Evolutionary conservation across 352 stramenopile genomes (phyloP).

Genomic region (Globisporangium barbulae): DNA sequence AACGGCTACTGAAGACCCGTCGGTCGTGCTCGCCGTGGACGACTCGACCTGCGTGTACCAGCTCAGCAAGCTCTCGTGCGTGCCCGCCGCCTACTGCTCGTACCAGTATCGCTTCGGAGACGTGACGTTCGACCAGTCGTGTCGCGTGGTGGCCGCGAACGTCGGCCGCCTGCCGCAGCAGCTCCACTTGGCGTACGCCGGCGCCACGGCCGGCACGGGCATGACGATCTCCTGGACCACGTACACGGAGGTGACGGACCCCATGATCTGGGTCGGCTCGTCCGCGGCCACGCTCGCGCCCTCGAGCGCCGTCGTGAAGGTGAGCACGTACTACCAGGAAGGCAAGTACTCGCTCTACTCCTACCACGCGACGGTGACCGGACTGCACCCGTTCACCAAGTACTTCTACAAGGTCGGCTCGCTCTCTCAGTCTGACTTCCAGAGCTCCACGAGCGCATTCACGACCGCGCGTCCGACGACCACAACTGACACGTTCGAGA

Average conservation of each 20-base stretch:
- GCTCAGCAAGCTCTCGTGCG: conserved; percentile 24
- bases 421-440: conserved; percentile 19
- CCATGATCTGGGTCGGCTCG: conserved; percentile 40
- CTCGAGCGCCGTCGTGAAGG: conserved; percentile 22
- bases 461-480: conserved; percentile 24
- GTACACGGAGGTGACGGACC: conserved; percentile 37
- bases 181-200: conserved; percentile 54
- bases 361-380: conserved; percentile 31
- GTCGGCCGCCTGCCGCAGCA: conserved; percentile 36
- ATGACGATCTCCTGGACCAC: conserved; percentile 69
- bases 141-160: conserved; percentile 21
- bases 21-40: conserved; percentile 16
- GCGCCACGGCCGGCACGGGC: conserved; percentile 30
- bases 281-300: conserved; percentile 22
- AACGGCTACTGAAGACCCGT: background rate
- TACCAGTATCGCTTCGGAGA: conserved; percentile 39
- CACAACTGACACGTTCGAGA: conserved; percentile 36
- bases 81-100: conserved; percentile 29
- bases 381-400: conserved; percentile 28
- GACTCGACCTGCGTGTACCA: conserved; percentile 31
- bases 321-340: conserved; percentile 47
- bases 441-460: conserved; percentile 31
- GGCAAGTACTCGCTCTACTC: conserved; percentile 41
- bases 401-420: conserved; percentile 56
- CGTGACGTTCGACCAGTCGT: conserved; percentile 41